These are phyloP conservation scores for Cephalotrichum gorgonifer DNA, from an alignment of 2,329 filamentous ascomycete species.

Conservation along the genomic window DNA sequence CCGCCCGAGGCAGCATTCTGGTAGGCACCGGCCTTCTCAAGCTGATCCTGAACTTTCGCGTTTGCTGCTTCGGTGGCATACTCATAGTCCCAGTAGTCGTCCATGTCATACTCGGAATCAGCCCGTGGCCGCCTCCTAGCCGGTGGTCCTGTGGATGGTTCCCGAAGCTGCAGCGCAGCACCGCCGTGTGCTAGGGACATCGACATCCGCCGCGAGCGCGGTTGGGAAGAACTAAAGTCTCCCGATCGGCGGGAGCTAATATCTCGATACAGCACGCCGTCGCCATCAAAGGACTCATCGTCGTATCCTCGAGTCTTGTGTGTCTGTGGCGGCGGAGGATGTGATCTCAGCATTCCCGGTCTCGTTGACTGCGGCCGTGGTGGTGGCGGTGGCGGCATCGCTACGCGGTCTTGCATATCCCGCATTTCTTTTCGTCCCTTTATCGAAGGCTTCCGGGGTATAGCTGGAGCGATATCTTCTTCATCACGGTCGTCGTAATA, in stretches of 20 bases:
- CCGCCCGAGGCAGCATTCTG: slow-evolving; percentile 41
- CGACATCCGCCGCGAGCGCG: slow-evolving; percentile 2
- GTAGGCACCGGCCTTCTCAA: slow-evolving; percentile 35
- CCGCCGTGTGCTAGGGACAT: not conserved
- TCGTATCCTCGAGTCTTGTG: slow-evolving; percentile 5
- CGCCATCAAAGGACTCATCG: slow-evolving; percentile 5
- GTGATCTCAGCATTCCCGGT: not conserved
- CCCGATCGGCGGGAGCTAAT: not conserved
- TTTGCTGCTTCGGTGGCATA: not conserved
- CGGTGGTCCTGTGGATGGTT: not conserved
- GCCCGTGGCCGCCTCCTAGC: not conserved
- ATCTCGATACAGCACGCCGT: not conserved
- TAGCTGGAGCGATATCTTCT: not conserved
- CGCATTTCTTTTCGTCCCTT: slow-evolving; percentile 1
- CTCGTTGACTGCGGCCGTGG: slow-evolving; percentile 2
- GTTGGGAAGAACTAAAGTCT: slow-evolving; percentile 1
- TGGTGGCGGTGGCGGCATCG: slow-evolving; percentile 16
- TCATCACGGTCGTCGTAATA: slow-evolving; percentile 3
- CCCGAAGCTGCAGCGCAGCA: slow-evolving; percentile 1
- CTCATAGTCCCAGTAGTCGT: slow-evolving; percentile 1
- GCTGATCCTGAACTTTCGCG: slow-evolving; percentile 23
- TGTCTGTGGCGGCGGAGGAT: slow-evolving; percentile 4
- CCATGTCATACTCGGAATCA: not conserved
- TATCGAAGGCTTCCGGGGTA: slow-evolving; percentile 2
- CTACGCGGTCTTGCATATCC: slow-evolving; percentile 1